phyloP scores from a whole-genome alignment of 129 eudicot species.

The Ambrosia trifida region DNA sequence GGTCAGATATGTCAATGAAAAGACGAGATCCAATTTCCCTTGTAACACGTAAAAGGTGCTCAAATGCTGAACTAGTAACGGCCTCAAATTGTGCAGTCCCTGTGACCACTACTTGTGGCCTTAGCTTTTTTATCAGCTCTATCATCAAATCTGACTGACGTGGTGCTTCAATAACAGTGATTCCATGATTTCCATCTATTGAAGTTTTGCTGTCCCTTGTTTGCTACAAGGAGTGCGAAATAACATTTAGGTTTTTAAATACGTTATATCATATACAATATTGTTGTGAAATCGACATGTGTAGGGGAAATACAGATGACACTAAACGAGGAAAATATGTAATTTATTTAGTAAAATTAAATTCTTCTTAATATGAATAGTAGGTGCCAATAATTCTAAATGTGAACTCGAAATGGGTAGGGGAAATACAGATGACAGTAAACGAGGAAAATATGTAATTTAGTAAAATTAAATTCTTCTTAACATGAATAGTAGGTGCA shows the following conservation, averaged over 20 bases:
- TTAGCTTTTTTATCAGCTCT: constrained; percentile 83
- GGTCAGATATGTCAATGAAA: constrained; percentile 94
- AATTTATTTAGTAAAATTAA: no score
- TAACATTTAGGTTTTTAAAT: constrained; percentile 3
- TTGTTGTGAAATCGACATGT: neutral
- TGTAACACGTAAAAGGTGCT: constrained; percentile 69
- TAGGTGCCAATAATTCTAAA: no score
- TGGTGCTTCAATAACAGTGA: constrained; percentile 93
- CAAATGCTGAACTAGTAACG: constrained; percentile 90
- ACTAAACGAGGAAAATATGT: no score
- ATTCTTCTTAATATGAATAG: no score
- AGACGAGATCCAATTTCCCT: constrained; percentile 85
- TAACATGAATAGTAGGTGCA: no score
- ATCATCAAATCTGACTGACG: constrained; percentile 94
- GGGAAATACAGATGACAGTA: no score
- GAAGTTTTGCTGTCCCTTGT: constrained; percentile 34
- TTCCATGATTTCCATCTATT: constrained; percentile 53
- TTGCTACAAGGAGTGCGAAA: constrained; percentile 38
- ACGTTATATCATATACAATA: neutral
- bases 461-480: no score
- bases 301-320: no score
- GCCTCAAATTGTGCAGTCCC: constrained; percentile 91
- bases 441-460: no score
- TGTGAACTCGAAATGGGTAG: no score
- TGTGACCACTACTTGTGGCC: constrained; percentile 95